Conservation (phyloP, 2,329 filamentous ascomycete genomes). For the Sodiomyces alkalinus region DNA sequence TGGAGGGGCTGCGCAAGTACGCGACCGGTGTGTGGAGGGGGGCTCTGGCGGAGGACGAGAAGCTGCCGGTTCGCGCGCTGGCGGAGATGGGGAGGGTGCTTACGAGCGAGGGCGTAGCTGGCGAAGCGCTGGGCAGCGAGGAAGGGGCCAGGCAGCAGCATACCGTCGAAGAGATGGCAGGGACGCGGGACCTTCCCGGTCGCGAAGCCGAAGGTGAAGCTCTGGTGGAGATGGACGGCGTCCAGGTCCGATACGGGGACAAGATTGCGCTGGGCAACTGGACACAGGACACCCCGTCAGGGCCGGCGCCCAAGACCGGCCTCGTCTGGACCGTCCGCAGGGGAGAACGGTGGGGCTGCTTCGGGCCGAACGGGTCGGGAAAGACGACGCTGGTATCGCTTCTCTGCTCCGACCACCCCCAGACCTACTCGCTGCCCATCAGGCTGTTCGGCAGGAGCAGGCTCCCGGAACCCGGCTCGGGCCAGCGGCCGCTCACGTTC, state of each 20-base stretch:
- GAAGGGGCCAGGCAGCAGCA: constrained; percentile 2
- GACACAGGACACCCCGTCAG: constrained; percentile 40
- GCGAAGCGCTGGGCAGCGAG: constrained; percentile 14
- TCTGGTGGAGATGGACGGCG: constrained; percentile 76
- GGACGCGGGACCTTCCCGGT: constrained; percentile 1
- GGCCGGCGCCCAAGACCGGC: constrained; percentile 38
- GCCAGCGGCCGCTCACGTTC: constrained; percentile 60
- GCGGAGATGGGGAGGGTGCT: constrained; percentile 34
- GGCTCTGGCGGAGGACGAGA: constrained; percentile 26
- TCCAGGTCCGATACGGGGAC: constrained; percentile 63
- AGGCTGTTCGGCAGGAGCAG: constrained; percentile 72
- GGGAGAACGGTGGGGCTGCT: constrained; percentile 81
- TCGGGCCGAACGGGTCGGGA: constrained; percentile 86
- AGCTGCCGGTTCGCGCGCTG: constrained; percentile 30
- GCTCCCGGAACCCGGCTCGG: constrained; percentile 55
- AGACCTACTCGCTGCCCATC: constrained; percentile 80
- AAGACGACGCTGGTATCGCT: constrained; percentile 91
- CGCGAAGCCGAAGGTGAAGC: constrained; percentile 46
- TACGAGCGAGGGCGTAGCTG: constrained; percentile 22
- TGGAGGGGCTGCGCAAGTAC: constrained; percentile 35
- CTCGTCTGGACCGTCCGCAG: constrained; percentile 70
- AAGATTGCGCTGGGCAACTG: constrained; percentile 72
- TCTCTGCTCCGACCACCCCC: constrained; percentile 89
- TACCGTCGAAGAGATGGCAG: constrained; percentile 2
- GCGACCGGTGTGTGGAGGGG: constrained; percentile 30